Conservation (phyloP, 768 basidiomycete genomes). For the Mycena chlorophos region DNA sequence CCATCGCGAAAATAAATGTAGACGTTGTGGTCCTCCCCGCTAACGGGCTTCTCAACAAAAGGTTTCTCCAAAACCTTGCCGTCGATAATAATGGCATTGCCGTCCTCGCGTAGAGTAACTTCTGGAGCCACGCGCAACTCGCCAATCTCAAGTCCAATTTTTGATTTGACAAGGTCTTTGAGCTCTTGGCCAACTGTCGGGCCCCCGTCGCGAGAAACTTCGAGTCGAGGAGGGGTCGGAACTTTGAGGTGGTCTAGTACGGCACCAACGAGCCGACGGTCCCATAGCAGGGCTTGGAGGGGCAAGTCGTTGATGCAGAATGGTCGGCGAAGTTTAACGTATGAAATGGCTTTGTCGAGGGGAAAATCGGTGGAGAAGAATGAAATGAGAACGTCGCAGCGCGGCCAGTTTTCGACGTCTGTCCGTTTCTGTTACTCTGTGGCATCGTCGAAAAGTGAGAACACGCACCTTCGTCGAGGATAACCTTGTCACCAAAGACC, state of each 20-base stretch:
- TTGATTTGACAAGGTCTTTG: conserved; percentile 68
- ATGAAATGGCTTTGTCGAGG: conserved; percentile 88
- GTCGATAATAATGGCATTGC: conserved; percentile 90
- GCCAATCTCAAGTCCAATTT: conserved; percentile 74
- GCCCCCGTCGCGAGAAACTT: conserved; percentile 93
- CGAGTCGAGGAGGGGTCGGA: conserved; percentile 85
- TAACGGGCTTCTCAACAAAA: conserved; percentile 98
- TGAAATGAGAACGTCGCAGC: conserved; percentile 95
- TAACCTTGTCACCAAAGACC: conserved; percentile 99
- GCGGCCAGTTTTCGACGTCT: conserved; percentile 98
- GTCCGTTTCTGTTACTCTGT: not conserved
- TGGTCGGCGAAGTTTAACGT: conserved; percentile 88
- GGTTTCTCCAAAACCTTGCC: conserved; percentile 91
- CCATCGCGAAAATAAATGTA: conserved; percentile 97
- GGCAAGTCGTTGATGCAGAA: conserved; percentile 95
- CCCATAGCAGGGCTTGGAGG: conserved; percentile 96
- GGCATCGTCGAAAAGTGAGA: conserved; percentile 2
- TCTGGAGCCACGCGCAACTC: conserved; percentile 75
- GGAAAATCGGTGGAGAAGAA: conserved; percentile 99
- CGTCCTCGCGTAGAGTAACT: conserved; percentile 83
- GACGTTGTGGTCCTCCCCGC: conserved; percentile 98
- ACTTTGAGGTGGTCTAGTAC: conserved; percentile 90
- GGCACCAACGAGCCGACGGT: conserved; percentile 89
- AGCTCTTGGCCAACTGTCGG: conserved; percentile 81
- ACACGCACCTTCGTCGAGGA: conserved; percentile 86